Evolutionary conservation across 805 yeast genomes (phyloP), one percentile per base, ranked within the genome.

Genomic region (Wickerhamomyces mucosus): DNA sequence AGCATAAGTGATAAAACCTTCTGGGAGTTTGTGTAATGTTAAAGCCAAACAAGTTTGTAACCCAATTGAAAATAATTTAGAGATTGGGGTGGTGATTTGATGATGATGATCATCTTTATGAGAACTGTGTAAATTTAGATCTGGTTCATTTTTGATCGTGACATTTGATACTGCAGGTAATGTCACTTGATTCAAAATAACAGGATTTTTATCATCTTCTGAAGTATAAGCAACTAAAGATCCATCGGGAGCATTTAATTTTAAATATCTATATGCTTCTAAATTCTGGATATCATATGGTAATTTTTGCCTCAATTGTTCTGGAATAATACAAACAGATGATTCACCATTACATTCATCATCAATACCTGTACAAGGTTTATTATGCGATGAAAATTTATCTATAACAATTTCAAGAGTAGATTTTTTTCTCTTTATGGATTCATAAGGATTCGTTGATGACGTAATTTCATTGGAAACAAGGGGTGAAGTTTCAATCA

Each of bases 1-100:
- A 21, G 80, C 81, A 52, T 72, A 89, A 28, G 94, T 79, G 33
- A 89, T 75, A 48, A 89, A 83, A 0, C 98, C 98, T 56, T 89
- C 98, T 0, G 98, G 98, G 17, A 89, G 65, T 52, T 92, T 88
- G 58, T 89, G 98, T 18, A 92, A 57, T 1, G 94, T 72, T 18
- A 89, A 73, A 0, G 95, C 97, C 31, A 88, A 53, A 6, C 88
- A 75, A 0, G 97, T 89, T 53, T 92, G 96, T 15, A 92, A 53
- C 4, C 96, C 96, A 36, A 89, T 85, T 5, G 94, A 72, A 9
- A 89, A 56, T n/a, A 89, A 58, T 36, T 83, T 67, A 0, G 94
- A 78, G 13, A 78, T 59, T 2, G 92, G 88, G 0, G 95, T 75
- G 35, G 73, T 75, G 15, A 82, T 66, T 46, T 80, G 83, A 52